Conservation (phyloP, 768 basidiomycete species). For the Chiua virens region DNA sequence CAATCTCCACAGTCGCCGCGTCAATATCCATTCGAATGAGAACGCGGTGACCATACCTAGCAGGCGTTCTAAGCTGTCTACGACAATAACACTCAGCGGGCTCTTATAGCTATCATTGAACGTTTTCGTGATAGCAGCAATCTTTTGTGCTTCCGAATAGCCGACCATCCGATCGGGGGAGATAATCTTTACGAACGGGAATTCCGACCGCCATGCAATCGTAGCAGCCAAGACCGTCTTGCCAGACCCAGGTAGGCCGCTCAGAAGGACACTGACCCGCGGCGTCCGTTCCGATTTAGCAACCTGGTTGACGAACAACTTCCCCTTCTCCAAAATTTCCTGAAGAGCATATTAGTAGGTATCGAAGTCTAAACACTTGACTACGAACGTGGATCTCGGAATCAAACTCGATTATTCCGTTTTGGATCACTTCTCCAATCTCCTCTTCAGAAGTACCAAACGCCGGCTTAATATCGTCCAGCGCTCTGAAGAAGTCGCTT, state of each 20-base stretch:
- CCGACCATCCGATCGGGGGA: constrained; percentile 98
- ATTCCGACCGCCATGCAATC: constrained; percentile 90
- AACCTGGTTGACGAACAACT: constrained; percentile 92
- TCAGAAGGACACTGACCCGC: constrained; percentile 85
- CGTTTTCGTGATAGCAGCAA: constrained; percentile 85
- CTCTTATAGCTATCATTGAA: constrained; percentile 97
- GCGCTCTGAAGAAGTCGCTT: constrained; percentile 82
- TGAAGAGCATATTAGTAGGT: constrained; percentile 32
- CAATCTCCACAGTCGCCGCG: constrained; percentile 60
- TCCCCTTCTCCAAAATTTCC: constrained; percentile 85
- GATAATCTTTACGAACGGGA: constrained; percentile 97
- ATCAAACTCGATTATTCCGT: constrained; percentile 93
- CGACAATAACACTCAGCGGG: constrained; percentile 92
- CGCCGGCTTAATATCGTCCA: constrained; percentile 93
- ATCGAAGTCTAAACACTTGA: background rate
- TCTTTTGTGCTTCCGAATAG: constrained; percentile 89
- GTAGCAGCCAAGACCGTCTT: constrained; percentile 95
- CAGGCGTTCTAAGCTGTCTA: constrained; percentile 92
- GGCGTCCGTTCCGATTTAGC: constrained; percentile 87
- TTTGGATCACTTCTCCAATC: constrained; percentile 87
- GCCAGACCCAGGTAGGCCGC: constrained; percentile 88
- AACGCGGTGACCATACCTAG: constrained; percentile 56
- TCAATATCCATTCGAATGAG: constrained; percentile 5
- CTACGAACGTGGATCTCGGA: constrained; percentile 62
- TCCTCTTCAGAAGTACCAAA: constrained; percentile 99